Evolutionary conservation across 2,329 filamentous ascomycete species (phyloP).

Genomic region (Penicillium sp.): DNA sequence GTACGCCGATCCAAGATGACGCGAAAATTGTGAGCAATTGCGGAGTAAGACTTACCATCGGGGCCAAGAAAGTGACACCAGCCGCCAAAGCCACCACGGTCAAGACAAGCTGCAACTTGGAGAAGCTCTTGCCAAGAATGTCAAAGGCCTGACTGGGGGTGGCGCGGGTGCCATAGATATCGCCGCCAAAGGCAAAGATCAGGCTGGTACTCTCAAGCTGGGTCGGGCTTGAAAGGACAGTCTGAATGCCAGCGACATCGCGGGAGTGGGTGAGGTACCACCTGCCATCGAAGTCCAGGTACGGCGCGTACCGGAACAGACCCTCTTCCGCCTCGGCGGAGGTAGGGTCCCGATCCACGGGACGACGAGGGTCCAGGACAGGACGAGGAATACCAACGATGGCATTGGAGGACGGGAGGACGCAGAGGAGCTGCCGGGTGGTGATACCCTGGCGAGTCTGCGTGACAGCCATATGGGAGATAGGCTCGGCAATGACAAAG

Average conservation of each 20-base stretch:
- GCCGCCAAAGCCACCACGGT: slow-evolving; percentile 81
- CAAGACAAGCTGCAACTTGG: slow-evolving; percentile 80
- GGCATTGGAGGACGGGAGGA: slow-evolving; percentile 73
- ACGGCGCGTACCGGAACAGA: slow-evolving; percentile 74
- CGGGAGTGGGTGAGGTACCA: slow-evolving; percentile 80
- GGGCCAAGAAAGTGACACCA: slow-evolving; percentile 78
- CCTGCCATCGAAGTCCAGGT: slow-evolving; percentile 82
- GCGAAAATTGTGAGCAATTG: not conserved
- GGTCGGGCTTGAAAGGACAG: slow-evolving; percentile 76
- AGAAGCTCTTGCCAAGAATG: slow-evolving; percentile 90
- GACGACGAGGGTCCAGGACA: slow-evolving; percentile 83
- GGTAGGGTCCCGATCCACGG: slow-evolving; percentile 82
- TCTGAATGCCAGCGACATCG: slow-evolving; percentile 76
- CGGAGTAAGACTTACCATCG: slow-evolving; percentile 70
- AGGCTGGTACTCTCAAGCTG: slow-evolving; percentile 90
- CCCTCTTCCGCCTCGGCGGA: slow-evolving; percentile 83
- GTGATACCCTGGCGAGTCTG: slow-evolving; percentile 93
- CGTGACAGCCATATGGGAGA: slow-evolving; percentile 80
- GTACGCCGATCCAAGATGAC: slow-evolving; percentile 7
- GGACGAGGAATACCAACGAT: slow-evolving; percentile 80
- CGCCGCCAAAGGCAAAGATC: slow-evolving; percentile 82
- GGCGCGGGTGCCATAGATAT: slow-evolving; percentile 85
- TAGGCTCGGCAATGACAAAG: slow-evolving; percentile 79
- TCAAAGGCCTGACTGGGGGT: slow-evolving; percentile 92
- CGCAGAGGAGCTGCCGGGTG: slow-evolving; percentile 78